Evolutionary conservation across 306 rosid genomes (phyloP), one percentile per base, ranked within the genome.

Genomic region (Aeschynomene evenia): DNA sequence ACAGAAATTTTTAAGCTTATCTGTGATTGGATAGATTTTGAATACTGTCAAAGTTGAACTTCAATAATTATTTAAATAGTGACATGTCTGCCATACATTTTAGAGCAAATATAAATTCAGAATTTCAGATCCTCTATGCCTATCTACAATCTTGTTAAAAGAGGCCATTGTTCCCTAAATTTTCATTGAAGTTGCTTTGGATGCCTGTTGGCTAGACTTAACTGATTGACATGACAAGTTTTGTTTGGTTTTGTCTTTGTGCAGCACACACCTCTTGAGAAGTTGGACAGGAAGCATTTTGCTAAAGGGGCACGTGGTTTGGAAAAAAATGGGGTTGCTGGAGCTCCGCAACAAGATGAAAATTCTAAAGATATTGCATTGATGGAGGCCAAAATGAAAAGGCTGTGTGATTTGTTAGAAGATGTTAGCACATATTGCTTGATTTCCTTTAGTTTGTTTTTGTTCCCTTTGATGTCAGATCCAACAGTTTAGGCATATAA

Each of bases 231-330:
- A 1, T 66, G 2, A 57, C 45, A 56, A 52, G 43, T 53, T 72
- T 61, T 70, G 11, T 9, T 65, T 68, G 49, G 26, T 10, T 68
- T 72, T 73, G 15, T 67, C 65, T 73, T 79, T 53, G 20, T 71
- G 73, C 92, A 94, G 98, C 78, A 88, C 55, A 88, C 91, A 14
- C 95, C 96, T 55, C 89, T 90, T 69, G 96, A 90, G 63, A 87
- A 81, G 84, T 77, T 94, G 88, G 95, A 94, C 59, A 91, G 68
- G 81, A 94, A 94, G 73, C 96, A 94, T 77, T 88, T 90, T 78
- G 92, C 87, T 5, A 94, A 87, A 82, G 92, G 86, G 43, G 72
- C 87, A 6, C 89, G 75, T n/a, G 77, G 77, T 39, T 67, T 72
- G 64, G 81, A 72, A 50, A 85, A 81, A 60, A 88, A 84, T 49